Evolutionary conservation across 495 filamentous ascomycete species (phyloP).

Genomic region (Daldinia bambusicola): DNA sequence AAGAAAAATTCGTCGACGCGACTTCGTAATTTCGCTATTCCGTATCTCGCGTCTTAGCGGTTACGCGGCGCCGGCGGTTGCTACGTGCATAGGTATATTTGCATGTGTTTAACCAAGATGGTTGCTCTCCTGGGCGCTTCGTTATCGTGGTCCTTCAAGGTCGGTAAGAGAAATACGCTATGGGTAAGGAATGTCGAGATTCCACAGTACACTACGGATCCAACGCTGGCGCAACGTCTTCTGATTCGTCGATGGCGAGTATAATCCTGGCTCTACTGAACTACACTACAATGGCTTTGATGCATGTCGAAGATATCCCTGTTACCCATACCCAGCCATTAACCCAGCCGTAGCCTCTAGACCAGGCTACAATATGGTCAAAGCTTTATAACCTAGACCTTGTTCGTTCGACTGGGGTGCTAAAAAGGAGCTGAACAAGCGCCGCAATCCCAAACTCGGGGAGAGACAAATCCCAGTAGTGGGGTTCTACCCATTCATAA

Average conservation of each 20-base stretch:
- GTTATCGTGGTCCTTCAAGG: slow-evolving; percentile 28
- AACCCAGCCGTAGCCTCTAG: neutral
- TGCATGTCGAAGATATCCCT: slow-evolving; percentile 25
- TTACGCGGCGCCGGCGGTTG: slow-evolving; percentile 25
- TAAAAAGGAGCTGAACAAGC: slow-evolving; percentile 21
- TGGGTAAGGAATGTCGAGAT: slow-evolving; percentile 6
- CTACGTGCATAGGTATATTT: slow-evolving; percentile 11
- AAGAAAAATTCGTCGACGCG: no score
- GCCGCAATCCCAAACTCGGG: slow-evolving; percentile 9
- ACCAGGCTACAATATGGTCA: slow-evolving; percentile 20
- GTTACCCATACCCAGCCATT: neutral
- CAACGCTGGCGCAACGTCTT: slow-evolving; percentile 15
- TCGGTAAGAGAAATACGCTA: slow-evolving; percentile 19
- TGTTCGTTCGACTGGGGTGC: slow-evolving; percentile 16
- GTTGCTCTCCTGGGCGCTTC: slow-evolving; percentile 31
- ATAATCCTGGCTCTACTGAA: slow-evolving; percentile 36
- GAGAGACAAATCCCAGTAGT: slow-evolving; percentile 12
- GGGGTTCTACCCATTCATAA: slow-evolving; percentile 21
- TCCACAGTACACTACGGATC: slow-evolving; percentile 27
- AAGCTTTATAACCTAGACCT: slow-evolving; percentile 27
- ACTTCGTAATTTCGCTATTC: slow-evolving; percentile 15
- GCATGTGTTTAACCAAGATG: slow-evolving; percentile 16
- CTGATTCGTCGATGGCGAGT: slow-evolving; percentile 32
- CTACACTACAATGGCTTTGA: slow-evolving; percentile 34
- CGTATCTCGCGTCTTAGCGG: slow-evolving; percentile 16